A percentile compares a stretch with the other conserved stretches of the same genome.
phyloP scores from a whole-genome alignment of 345 rosid species.

The Angophora floribunda region DNA sequence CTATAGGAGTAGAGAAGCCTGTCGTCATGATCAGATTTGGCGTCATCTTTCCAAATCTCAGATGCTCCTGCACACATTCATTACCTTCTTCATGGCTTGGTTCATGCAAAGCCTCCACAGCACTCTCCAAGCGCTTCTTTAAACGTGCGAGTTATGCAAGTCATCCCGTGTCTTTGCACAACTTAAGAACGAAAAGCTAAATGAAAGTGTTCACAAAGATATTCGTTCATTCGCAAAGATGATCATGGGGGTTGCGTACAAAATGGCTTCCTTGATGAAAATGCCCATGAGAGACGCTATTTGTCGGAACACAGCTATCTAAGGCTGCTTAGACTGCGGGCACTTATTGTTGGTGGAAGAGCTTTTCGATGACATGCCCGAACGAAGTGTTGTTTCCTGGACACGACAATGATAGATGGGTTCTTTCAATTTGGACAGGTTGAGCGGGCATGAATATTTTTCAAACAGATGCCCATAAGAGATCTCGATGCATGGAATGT shows the following conservation, averaged over 20 bases:
- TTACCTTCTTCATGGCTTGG: neutral
- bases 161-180: conserved; percentile 19
- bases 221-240: conserved; percentile 43
- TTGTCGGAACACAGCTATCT: conserved; percentile 60
- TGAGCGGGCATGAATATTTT: too few species aligned
- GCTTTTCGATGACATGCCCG: conserved; percentile 64
- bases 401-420: too few species aligned
- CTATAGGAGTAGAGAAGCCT: too few species aligned
- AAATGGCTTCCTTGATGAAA: conserved; percentile 16
- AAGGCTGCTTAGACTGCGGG: conserved; percentile 60
- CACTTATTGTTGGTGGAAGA: conserved; percentile 24
- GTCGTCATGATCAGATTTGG: too few species aligned
- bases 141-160: neutral
- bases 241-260: conserved; percentile 27
- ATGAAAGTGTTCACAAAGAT: conserved; percentile 29
- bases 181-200: conserved; percentile 22
- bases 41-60: too few species aligned
- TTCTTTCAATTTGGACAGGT: too few species aligned
- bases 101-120: neutral
- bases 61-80: neutral
- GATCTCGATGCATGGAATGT: fast-evolving
- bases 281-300: conserved; percentile 45
- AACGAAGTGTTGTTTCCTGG: neutral
- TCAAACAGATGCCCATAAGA: too few species aligned
- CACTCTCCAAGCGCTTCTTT: neutral